Evolutionary conservation across 2,329 filamentous ascomycete species (phyloP), one percentile per base, ranked within the genome.

Genomic region (Alternaria viburni): DNA sequence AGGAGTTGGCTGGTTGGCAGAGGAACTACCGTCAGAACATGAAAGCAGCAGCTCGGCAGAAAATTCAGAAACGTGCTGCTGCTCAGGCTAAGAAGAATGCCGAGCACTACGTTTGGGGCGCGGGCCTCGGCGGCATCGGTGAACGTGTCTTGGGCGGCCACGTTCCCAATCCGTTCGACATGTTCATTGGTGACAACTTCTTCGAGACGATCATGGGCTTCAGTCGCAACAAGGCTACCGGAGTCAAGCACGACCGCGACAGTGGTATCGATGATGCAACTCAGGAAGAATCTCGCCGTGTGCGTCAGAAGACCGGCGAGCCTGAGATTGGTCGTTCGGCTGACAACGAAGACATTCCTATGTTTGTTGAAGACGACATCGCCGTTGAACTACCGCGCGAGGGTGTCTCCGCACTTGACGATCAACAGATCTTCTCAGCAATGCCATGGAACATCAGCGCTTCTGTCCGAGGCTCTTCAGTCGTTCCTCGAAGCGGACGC

Each of bases 321-420:
- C 71, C 75, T 17, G 77, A 81, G 58, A 65, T 74, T n/a, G 77
- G 76, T 19, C 79, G 77, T 41, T 77, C 74, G 43, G 72, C 74
- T 58, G 77, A 82, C 9, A 73, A 78, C n/a, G 77, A 79, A 51
- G 71, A 49, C 6, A 62, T 76, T 36, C 71, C 70, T 50, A 62
- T 75, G 50, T 59, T 64, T n/a, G 67, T 68, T 17, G 73, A 83
- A 66, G 73, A 83, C 66, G 86, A 86, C 9, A 77, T 90, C 19
- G 93, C 96, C 77, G 78, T 91, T 15, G 93, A 96, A 77, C 79
- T 92, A 23, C 91, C 90, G 19, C 88, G 92, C 79, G 88, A 92
- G 45, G 90, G 87, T 1, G 86, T 84, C 1, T 85, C 87, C 1
- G 86, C 87, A 8, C 85, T 96, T 57, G 87, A 88, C 5, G 91